Percentiles rank a stretch among this genome's conserved stretches.
phyloP scores from a whole-genome alignment of 129 eudicot species.

The Calendula officinalis region DNA sequence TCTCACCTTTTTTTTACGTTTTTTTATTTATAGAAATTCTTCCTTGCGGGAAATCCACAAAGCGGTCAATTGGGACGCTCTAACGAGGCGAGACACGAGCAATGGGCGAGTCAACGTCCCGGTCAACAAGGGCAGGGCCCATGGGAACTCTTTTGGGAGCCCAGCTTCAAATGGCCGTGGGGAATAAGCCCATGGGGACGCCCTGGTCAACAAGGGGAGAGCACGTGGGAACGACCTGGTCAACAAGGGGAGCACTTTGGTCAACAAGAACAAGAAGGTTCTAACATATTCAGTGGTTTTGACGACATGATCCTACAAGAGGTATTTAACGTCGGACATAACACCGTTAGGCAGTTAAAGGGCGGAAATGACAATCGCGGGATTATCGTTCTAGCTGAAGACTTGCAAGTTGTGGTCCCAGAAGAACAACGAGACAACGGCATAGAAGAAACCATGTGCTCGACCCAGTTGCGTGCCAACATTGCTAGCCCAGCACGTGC shows the following conservation, averaged over 20 bases:
- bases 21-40: conserved; percentile 43
- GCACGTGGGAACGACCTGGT: not conserved
- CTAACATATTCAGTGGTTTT: conserved; percentile 44
- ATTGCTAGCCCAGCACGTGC: conserved; percentile 43
- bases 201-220: not conserved
- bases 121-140: conserved; percentile 2
- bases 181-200: not conserved
- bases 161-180: not conserved
- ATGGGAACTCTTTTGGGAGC: not conserved
- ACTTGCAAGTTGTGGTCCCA: conserved; percentile 29
- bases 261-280: conserved; percentile 22
- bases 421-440: conserved; percentile 34
- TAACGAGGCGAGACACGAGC: too few species aligned
- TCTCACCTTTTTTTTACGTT: not conserved
- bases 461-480: conserved; percentile 36
- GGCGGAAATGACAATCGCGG: conserved; percentile 41
- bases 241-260: not conserved
- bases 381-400: conserved; percentile 36
- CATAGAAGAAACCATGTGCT: conserved; percentile 52
- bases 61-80: not conserved
- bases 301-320: conserved; percentile 32
- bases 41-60: conserved; percentile 64
- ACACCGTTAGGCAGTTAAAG: conserved; percentile 30
- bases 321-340: conserved; percentile 19
- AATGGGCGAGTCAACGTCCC: not conserved